A percentile compares a stretch with the other conserved stretches of the same genome.
Evolutionary conservation across 1,139 yeast genomes (phyloP).

Genomic region (Pichia sp.): DNA sequence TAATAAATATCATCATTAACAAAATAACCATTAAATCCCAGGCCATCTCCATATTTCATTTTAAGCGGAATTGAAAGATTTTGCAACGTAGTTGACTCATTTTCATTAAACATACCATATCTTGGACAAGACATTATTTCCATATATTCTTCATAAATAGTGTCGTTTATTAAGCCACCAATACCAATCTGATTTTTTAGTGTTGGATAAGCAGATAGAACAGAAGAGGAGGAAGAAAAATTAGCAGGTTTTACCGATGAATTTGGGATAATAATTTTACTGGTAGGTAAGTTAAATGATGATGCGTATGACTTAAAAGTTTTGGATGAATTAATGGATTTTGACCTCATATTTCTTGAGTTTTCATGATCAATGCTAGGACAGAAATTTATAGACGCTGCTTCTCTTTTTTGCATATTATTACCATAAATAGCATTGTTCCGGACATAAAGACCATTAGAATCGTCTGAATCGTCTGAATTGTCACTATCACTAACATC

Average conservation of each 20-base stretch:
- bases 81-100: constrained; percentile 38
- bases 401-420: neutral
- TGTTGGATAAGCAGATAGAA: neutral
- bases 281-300: too few species aligned
- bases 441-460: neutral
- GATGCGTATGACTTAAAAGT: too few species aligned
- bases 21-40: constrained; percentile 53
- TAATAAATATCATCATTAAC: constrained; percentile 45
- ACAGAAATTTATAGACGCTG: neutral
- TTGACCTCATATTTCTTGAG: too few species aligned
- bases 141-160: too few species aligned
- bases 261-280: too few species aligned
- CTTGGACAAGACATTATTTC: constrained; percentile 22
- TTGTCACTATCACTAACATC: neutral
- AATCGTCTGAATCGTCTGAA: neutral
- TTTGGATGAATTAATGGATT: too few species aligned
- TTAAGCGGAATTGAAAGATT: constrained; percentile 37
- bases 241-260: too few species aligned
- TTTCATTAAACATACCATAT: constrained; percentile 43
- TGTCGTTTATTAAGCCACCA: too few species aligned
- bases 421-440: neutral
- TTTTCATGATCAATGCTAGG: too few species aligned
- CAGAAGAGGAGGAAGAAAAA: too few species aligned
- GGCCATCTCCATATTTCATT: constrained; percentile 54
- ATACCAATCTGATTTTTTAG: too few species aligned